Evolutionary conservation across 345 rosid genomes (phyloP).

Genomic region (Salix arbutifolia): DNA sequence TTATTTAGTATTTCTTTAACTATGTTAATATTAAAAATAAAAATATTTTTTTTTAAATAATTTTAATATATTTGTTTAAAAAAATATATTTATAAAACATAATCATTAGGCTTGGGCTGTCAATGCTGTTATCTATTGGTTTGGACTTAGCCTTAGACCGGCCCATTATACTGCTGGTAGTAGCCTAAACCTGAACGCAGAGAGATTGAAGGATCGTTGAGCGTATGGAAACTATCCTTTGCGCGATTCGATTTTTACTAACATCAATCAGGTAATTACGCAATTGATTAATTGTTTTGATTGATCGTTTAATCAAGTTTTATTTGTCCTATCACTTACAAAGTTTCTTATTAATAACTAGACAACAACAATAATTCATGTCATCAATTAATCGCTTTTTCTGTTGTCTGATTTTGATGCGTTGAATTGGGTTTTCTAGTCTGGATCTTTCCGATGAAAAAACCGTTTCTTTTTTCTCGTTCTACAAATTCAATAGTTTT

Average conservation of each 20-base stretch:
- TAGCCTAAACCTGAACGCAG: background rate
- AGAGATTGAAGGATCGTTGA: background rate
- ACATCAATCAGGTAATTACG: background rate
- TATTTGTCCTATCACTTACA: background rate
- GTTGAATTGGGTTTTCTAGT: no score
- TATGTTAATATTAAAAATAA: no score
- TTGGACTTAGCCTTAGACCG: background rate
- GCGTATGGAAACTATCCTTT: background rate
- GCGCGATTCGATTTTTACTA: background rate
- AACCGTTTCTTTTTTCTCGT: no score
- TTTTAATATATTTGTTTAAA: no score
- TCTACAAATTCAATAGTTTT: no score
- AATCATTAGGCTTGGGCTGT: background rate
- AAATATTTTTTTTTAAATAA: no score
- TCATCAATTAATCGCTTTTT: background rate
- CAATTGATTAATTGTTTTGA: background rate
- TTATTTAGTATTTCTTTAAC: no score
- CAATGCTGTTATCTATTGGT: background rate
- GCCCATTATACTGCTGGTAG: background rate
- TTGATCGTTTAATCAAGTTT: background rate
- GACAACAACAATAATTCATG: background rate
- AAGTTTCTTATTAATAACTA: background rate
- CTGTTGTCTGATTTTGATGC: background rate
- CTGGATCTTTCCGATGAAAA: no score
- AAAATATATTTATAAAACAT: no score